Conservation (phyloP, 345 rosid genomes). For the Eucalyptus marginata region DNA sequence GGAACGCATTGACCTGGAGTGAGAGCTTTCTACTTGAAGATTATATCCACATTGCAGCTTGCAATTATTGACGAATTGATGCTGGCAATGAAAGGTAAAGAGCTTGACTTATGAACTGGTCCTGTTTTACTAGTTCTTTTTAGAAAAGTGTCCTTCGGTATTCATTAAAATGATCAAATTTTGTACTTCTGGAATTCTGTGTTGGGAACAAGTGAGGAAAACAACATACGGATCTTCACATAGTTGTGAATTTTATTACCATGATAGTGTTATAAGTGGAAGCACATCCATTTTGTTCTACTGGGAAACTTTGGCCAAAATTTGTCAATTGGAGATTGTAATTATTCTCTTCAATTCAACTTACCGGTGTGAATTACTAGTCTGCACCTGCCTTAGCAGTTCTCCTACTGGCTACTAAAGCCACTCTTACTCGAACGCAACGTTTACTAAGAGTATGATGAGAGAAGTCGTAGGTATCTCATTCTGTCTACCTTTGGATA, state of each 20-base stretch:
- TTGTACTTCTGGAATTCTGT: not conserved
- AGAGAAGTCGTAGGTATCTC: not conserved
- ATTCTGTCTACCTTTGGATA: not conserved
- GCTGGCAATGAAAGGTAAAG: not conserved
- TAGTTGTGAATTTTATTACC: not conserved
- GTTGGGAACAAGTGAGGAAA: not conserved
- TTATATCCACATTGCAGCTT: not conserved
- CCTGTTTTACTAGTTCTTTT: not conserved
- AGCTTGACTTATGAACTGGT: not conserved
- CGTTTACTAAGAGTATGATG: not conserved
- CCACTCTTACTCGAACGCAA: not conserved
- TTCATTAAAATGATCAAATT: not conserved
- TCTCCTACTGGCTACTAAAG: not conserved
- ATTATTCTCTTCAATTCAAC: not conserved
- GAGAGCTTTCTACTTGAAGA: not conserved
- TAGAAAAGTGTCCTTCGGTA: not conserved
- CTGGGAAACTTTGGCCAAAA: not conserved
- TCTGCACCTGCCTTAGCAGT: not conserved
- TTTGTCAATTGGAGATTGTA: not conserved
- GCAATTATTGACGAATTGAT: not conserved
- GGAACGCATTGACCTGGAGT: not conserved
- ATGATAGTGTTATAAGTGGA: not conserved
- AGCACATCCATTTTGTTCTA: not conserved
- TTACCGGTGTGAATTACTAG: not conserved
- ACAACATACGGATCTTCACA: not conserved